Percentiles rank a stretch among this genome's conserved stretches.
phyloP scores from a whole-genome alignment of 2,329 filamentous ascomycete species.

The Ceratocystis cubensis region DNA sequence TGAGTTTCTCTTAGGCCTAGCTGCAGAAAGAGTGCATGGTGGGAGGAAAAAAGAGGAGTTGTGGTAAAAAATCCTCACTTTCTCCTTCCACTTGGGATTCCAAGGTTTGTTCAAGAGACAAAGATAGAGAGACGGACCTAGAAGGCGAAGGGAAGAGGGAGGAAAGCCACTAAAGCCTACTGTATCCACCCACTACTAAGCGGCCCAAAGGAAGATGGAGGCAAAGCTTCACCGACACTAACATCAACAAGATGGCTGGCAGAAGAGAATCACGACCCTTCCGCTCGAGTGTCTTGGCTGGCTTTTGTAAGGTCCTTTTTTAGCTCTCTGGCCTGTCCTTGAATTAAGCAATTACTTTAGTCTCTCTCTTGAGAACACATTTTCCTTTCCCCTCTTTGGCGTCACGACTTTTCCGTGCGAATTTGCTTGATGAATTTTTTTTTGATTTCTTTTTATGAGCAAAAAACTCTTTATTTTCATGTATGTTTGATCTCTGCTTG shows the following conservation, averaged over 20 bases:
- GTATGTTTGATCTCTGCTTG: conserved; percentile 4
- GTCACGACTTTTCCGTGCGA: background rate
- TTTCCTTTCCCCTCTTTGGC: background rate
- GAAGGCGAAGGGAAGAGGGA: background rate
- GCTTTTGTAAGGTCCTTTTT: background rate
- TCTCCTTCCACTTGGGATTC: background rate
- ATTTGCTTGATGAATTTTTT: conserved; percentile 5
- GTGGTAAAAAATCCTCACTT: background rate
- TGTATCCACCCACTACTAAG: background rate
- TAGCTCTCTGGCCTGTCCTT: background rate
- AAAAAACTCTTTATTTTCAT: background rate
- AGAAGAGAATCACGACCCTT: background rate
- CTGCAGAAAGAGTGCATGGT: conserved; percentile 2
- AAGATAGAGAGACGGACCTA: background rate
- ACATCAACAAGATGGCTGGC: background rate
- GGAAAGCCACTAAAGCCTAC: background rate
- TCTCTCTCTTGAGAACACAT: background rate
- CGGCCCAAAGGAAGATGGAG: too few relatives aligned
- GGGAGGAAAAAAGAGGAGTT: background rate
- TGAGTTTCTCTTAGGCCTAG: background rate
- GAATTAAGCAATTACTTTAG: conserved; percentile 1
- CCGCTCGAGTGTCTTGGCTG: too few relatives aligned
- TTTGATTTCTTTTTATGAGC: background rate
- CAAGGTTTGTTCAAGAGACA: background rate
- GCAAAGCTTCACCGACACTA: background rate